Base-by-base conservation (phyloP, 1,284 basidiomycete species). In the Marasmius tenuissimus region DNA sequence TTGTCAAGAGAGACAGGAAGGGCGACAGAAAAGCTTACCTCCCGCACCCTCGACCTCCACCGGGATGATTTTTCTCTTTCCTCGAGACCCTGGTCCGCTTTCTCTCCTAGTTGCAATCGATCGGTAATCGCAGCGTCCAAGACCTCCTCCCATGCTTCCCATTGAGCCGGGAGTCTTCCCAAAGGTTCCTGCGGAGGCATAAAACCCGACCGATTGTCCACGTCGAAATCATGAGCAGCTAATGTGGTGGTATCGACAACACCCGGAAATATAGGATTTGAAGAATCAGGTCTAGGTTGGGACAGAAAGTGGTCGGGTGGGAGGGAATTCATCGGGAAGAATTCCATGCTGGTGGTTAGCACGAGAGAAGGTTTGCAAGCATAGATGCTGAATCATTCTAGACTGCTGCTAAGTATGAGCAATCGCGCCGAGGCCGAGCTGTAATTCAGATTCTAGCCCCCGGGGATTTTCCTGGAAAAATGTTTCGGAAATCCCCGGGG, bases 201-300 rank as follows among this genome's bases (percentile, higher is more conserved):
- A 73, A 98, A 98, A 0, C 96, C 96, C 0, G 94, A 94, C 22
- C 89, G 82, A 1, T 93, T 93, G 71, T 97, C 93, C 66, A 98
- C 91, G 72, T 97, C 95, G 79, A 95, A 98, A 79, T 98, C 96
- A 72, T 96, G 93, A 4, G 93, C 91, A 12, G 94, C 93, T 59
- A 96, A 86, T 4, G 94, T 95, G 11, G 92, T 87, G 4, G 91
- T 93, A 73, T 96, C 93, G n/a, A 82, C 77, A 5, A 78, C 76
- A 40, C 82, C 83, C 7, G 69, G 69, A 4, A 58, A 22, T 16
- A 70, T 70, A 12, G 73, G 72, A 8, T 76, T 77, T 47, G 76
- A 53, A 34, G 75, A 71, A 64, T 85, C 81, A 3, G 83, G 85
- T 47, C 86, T 86, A 16, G 87, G 85, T 20, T 88, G 84, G 14